Evolutionary conservation across 2,329 filamentous ascomycete species (phyloP).

Genomic region (Lecanicillium sp.): DNA sequence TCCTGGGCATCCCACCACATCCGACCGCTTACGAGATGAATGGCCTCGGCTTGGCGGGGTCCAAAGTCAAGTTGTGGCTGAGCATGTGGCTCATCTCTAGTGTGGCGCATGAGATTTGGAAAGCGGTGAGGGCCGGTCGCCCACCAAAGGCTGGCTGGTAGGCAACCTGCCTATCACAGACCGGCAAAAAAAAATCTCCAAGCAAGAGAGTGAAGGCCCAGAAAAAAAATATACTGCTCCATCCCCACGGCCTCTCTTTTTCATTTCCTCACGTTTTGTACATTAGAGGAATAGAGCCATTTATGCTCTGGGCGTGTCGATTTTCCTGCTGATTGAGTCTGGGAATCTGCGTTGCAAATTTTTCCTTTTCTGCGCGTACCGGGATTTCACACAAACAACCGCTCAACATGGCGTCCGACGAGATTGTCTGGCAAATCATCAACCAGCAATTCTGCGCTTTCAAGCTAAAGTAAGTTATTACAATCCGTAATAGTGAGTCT

Average conservation of each 20-base stretch:
- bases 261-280: neutral
- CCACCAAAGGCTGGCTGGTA: slow-evolving; percentile 10
- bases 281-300: neutral
- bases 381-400: neutral
- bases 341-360: neutral
- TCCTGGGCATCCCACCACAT: too few relatives aligned
- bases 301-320: too few relatives aligned
- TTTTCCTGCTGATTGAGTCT: too few relatives aligned
- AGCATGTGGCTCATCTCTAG: neutral
- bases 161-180: slow-evolving; percentile 14
- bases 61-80: too few relatives aligned
- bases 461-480: slow-evolving; percentile 71
- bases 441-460: slow-evolving; percentile 94
- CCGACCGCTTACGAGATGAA: too few relatives aligned
- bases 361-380: too few relatives aligned
- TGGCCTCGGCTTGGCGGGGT: too few relatives aligned
- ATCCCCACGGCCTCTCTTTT: neutral
- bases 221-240: slow-evolving; percentile 14
- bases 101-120: slow-evolving; percentile 5
- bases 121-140: slow-evolving; percentile 20
- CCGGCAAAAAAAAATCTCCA: slow-evolving; percentile 19
- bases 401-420: slow-evolving; percentile 74
- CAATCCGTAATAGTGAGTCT: too few relatives aligned
- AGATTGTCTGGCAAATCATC: slow-evolving; percentile 96
- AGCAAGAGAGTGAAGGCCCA: slow-evolving; percentile 2